These are phyloP conservation scores for Paraleonurus japonicus DNA, from an alignment of 257 asterid species.

Conservation along the genomic window DNA sequence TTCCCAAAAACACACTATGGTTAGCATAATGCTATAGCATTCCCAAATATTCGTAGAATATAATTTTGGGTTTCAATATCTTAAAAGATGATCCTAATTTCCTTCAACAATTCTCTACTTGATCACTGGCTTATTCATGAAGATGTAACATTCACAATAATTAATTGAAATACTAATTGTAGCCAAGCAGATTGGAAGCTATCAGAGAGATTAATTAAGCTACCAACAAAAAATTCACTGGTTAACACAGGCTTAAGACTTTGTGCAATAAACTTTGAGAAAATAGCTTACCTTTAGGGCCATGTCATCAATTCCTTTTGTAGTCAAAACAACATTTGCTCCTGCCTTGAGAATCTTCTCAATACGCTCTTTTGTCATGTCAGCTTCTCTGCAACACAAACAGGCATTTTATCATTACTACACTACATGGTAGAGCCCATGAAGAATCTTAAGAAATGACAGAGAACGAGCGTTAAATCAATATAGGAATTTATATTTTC, in stretches of 20 bases:
- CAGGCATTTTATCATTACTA: not conserved
- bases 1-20: not conserved
- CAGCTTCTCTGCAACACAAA: conserved; percentile 76
- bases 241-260: not conserved
- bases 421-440: conserved; percentile 6
- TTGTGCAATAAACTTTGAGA: not conserved
- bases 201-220: not conserved
- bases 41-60: not conserved
- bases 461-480: not conserved
- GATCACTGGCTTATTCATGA: not conserved
- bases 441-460: not conserved
- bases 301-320: conserved; percentile 99
- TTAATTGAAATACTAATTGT: not conserved
- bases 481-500: not conserved
- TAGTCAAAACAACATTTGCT: conserved; percentile 90
- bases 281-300: conserved; percentile 76
- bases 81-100: not conserved
- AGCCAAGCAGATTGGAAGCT: not conserved
- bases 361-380: conserved; percentile 93
- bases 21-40: not conserved
- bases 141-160: conserved; percentile 8
- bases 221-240: not conserved
- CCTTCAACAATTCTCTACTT: not conserved
- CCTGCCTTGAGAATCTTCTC: conserved; percentile 93
- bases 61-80: not conserved